Evolutionary conservation across 208 protist genomes (phyloP).

Genomic region (Polymyxa betae): DNA sequence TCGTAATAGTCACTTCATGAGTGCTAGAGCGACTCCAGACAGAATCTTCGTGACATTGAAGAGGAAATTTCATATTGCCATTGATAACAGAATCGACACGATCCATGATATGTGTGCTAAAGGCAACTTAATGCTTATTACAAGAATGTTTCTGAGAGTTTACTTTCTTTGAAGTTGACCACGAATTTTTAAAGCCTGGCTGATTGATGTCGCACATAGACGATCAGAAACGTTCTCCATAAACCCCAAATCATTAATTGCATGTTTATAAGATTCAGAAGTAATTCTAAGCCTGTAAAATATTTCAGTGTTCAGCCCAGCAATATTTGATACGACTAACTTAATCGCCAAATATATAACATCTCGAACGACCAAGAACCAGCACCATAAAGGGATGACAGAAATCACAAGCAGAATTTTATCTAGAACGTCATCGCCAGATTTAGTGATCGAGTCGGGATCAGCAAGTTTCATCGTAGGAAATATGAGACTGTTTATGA

Average conservation of each 20-base stretch:
- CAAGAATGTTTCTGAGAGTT: neutral
- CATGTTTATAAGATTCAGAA: neutral
- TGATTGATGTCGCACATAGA: constrained; percentile 1
- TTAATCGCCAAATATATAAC: neutral
- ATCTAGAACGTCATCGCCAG: neutral
- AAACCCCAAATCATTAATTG: neutral
- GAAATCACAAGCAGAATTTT: neutral
- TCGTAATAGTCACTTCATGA: neutral
- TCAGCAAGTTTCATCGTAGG: too few relatives aligned
- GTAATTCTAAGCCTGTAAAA: neutral
- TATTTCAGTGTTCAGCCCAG: neutral
- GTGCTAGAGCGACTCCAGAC: constrained; percentile 3
- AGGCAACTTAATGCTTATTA: neutral
- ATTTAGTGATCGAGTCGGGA: too few relatives aligned
- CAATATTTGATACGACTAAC: neutral
- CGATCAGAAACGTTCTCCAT: neutral
- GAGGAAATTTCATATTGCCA: neutral
- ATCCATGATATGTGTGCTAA: constrained; percentile 39
- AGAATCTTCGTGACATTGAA: neutral
- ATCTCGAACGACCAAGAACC: neutral
- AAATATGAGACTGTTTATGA: too few relatives aligned
- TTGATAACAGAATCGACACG: neutral
- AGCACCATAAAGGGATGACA: neutral
- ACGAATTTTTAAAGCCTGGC: neutral
- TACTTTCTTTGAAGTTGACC: neutral